Evolutionary conservation across 2,329 filamentous ascomycete species (phyloP).

Genomic region (Aspergillus fischeri): DNA sequence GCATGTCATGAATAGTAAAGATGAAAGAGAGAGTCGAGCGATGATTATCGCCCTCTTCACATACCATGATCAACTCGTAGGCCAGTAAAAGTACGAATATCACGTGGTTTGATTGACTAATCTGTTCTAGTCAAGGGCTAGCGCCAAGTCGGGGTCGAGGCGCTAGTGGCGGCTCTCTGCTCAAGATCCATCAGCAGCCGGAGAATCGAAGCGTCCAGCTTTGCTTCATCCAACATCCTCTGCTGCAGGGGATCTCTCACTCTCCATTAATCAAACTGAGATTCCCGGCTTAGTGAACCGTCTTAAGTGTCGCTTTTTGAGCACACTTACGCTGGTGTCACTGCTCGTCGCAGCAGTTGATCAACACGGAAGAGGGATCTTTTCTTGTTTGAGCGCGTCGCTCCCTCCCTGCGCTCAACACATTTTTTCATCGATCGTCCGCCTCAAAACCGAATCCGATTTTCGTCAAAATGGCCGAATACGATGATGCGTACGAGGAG

Average conservation of each 20-base stretch:
- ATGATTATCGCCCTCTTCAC: neutral
- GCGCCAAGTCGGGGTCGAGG: slow-evolving; percentile 20
- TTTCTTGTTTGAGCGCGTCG: slow-evolving; percentile 22
- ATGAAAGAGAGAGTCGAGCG: neutral
- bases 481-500: slow-evolving; percentile 64
- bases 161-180: slow-evolving; percentile 29
- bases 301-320: neutral
- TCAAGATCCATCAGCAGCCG: slow-evolving; percentile 29
- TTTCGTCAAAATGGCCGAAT: slow-evolving; percentile 48
- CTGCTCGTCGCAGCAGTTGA: slow-evolving; percentile 9
- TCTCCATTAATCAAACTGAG: slow-evolving; percentile 22
- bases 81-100: neutral
- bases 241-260: slow-evolving; percentile 20
- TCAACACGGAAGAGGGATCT: slow-evolving; percentile 14
- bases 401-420: slow-evolving; percentile 21
- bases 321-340: slow-evolving; percentile 2
- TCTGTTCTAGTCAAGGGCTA: slow-evolving; percentile 12
- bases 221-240: slow-evolving; percentile 21
- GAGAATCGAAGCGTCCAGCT: slow-evolving; percentile 18
- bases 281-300: slow-evolving; percentile 18
- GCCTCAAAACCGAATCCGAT: slow-evolving; percentile 8
- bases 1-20: neutral
- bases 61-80: neutral
- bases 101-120: slow-evolving; percentile 18
- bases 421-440: neutral